A percentile compares a stretch with the other conserved stretches of the same genome.
These are phyloP conservation scores for Botrytis sinoallii DNA, from an alignment of 2,329 filamentous ascomycete species.

Conservation along the genomic window DNA sequence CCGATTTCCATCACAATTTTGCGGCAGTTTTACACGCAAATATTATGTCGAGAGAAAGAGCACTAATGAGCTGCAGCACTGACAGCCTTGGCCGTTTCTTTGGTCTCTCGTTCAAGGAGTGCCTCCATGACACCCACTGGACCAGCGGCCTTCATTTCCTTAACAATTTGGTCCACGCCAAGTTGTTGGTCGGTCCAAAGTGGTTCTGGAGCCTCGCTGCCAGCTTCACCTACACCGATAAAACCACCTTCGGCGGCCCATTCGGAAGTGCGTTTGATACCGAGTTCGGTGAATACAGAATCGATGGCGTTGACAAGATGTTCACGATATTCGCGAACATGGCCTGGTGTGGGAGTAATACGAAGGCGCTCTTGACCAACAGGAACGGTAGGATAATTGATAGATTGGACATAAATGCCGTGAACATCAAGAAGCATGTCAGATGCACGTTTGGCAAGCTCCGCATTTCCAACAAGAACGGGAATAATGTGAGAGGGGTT, in stretches of 20 bases:
- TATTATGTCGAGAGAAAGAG: background rate
- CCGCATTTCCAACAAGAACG: slow-evolving; percentile 88
- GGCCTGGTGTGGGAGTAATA: slow-evolving; percentile 93
- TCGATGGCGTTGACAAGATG: slow-evolving; percentile 82
- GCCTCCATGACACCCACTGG: slow-evolving; percentile 52
- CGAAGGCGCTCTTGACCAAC: slow-evolving; percentile 96
- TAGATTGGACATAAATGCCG: slow-evolving; percentile 95
- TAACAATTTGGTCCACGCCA: slow-evolving; percentile 64
- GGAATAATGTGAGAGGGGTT: slow-evolving; percentile 97
- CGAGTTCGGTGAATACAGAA: slow-evolving; percentile 81
- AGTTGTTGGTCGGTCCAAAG: slow-evolving; percentile 93
- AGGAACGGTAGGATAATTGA: slow-evolving; percentile 98
- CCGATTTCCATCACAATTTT: background rate
- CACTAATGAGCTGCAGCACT: slow-evolving; percentile 34
- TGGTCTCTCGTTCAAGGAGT: slow-evolving; percentile 55
- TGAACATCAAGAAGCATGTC: slow-evolving; percentile 89
- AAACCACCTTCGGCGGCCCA: slow-evolving; percentile 92
- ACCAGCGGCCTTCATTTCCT: slow-evolving; percentile 55
- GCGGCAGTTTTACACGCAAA: background rate
- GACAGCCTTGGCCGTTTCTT: slow-evolving; percentile 37
- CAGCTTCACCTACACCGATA: slow-evolving; percentile 82
- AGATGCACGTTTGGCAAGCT: slow-evolving; percentile 85
- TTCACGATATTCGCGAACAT: slow-evolving; percentile 79
- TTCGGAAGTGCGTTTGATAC: slow-evolving; percentile 87
- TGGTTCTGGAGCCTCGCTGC: slow-evolving; percentile 58